A percentile compares a stretch with the other conserved stretches of the same genome.
phyloP scores from a whole-genome alignment of 768 basidiomycete species.

The Lepiota venenata region DNA sequence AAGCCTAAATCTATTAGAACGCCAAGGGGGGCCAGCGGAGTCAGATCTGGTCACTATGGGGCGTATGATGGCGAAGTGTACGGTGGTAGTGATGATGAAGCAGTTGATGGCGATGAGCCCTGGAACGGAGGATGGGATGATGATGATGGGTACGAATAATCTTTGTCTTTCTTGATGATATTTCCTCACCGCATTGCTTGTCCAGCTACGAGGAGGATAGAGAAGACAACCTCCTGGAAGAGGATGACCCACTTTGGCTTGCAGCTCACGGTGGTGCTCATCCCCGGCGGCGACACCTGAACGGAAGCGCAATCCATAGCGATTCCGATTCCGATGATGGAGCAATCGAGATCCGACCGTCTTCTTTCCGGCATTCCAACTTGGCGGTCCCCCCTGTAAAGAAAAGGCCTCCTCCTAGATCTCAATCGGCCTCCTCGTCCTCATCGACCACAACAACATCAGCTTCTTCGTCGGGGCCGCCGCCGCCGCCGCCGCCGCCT shows the following conservation, averaged over 20 bases:
- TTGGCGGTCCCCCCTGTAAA: constrained; percentile 17
- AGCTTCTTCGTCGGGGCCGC: constrained; percentile 39
- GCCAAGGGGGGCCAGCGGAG: not conserved
- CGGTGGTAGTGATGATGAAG: constrained; percentile 62
- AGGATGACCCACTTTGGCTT: constrained; percentile 24
- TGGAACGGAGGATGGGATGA: constrained; percentile 26
- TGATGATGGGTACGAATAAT: constrained; percentile 56
- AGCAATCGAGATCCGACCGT: constrained; percentile 60
- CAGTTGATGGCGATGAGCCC: constrained; percentile 13
- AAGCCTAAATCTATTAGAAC: constrained; percentile 48
- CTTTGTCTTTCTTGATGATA: constrained; percentile 1
- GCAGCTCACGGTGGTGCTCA: constrained; percentile 19
- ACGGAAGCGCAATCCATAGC: constrained; percentile 29
- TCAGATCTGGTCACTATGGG: constrained; percentile 1
- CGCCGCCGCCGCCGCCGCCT: constrained; percentile 26
- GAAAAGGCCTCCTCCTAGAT: constrained; percentile 28
- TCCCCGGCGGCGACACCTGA: constrained; percentile 21
- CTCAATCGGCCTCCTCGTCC: constrained; percentile 41
- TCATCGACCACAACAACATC: constrained; percentile 45
- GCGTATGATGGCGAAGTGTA: constrained; percentile 17
- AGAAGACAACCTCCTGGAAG: constrained; percentile 51
- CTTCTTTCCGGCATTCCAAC: constrained; percentile 18
- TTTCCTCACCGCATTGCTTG: constrained; percentile 12
- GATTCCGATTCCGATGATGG: constrained; percentile 46
- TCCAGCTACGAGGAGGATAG: constrained; percentile 68